Base-by-base conservation (phyloP, 352 stramenopile genomes). In the Pythium folliculosum region DNA sequence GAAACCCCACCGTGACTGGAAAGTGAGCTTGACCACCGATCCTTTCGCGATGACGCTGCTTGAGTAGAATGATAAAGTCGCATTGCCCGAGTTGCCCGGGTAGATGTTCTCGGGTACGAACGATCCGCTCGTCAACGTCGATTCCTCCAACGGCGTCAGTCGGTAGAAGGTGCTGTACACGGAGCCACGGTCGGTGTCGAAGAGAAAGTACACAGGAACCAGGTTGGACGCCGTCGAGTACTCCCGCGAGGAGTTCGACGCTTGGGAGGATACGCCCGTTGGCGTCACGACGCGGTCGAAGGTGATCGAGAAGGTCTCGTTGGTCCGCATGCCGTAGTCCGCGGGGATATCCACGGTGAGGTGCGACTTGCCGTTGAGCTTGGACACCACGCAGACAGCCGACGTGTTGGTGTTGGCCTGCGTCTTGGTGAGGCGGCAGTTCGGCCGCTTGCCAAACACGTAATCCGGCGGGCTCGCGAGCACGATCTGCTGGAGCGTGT, bases 41-140 rank as follows among this genome's bases (percentile, higher is more conserved):
- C 57, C 72, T 17, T 68, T 70, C 0, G 81, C 78, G 19, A 93
- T 80, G 21, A 76, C 77, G 13, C 84, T 82, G 47, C 83, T 78
- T 14, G 84, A 88, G 70, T 84, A 93, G 71, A 95, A 95, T 19
- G 78, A 82, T 16, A 95, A 73, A 35, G 70, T 91, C 8, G 84
- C 86, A 52, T 90, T 93, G 21, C 86, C 86, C 13, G 81, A 77
- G 64, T 93, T 95, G 22, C 86, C 86, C 5, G 86, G 86, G 55
- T 92, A 95, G 48, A 93, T 91, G 51, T 93, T 95, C 57, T 95
- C 83, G 8, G 86, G 86, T 1, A 92, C 65, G 59, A 95, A 95
- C 10, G 84, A 86, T 5, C 84, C 81, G 25, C 86, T 95, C 5
- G 80, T 89, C 6, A 95, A 65, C 7, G 65, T 70, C 1, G 81